phyloP scores from a whole-genome alignment of 345 rosid genomes.

The Aethionema arabicum region DNA sequence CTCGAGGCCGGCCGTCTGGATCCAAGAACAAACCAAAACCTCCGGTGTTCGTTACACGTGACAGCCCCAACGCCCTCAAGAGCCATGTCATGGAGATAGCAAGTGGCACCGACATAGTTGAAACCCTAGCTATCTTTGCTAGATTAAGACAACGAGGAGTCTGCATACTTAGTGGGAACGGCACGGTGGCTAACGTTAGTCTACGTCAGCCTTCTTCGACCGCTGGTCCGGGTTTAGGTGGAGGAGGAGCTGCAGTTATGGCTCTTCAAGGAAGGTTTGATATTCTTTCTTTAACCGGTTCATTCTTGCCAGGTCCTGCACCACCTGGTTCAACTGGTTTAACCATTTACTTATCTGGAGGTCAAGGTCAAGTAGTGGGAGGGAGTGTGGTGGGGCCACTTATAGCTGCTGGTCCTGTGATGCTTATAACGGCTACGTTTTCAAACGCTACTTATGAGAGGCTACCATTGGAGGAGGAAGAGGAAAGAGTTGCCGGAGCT shows the following conservation, averaged over 20 bases:
- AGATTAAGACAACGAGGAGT: conserved; percentile 58
- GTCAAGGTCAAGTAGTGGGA: conserved; percentile 55
- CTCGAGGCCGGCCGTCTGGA: conserved; percentile 60
- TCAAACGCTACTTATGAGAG: conserved; percentile 52
- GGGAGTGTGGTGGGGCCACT: conserved; percentile 49
- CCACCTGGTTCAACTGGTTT: conserved; percentile 54
- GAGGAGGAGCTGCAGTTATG: conserved; percentile 40
- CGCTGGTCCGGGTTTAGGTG: conserved; percentile 13
- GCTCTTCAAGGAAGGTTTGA: conserved; percentile 53
- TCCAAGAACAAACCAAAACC: conserved; percentile 64
- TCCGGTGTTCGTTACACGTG: conserved; percentile 67
- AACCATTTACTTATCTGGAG: conserved; percentile 50
- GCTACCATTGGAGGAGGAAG: conserved; percentile 50
- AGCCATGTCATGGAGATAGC: conserved; percentile 70
- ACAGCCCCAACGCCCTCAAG: conserved; percentile 65
- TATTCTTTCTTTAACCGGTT: conserved; percentile 49
- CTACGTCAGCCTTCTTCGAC: conserved; percentile 47
- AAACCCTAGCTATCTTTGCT: conserved; percentile 57
- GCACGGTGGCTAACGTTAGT: conserved; percentile 63
- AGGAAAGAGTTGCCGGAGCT: conserved; percentile 8
- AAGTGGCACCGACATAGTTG: conserved; percentile 57
- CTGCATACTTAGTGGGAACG: conserved; percentile 60
- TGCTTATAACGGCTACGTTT: conserved; percentile 49
- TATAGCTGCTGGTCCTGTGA: conserved; percentile 49
- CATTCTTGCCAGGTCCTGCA: conserved; percentile 48